Base-by-base conservation (phyloP, 768 basidiomycete genomes). In the Cyclocybe cylindracea region DNA sequence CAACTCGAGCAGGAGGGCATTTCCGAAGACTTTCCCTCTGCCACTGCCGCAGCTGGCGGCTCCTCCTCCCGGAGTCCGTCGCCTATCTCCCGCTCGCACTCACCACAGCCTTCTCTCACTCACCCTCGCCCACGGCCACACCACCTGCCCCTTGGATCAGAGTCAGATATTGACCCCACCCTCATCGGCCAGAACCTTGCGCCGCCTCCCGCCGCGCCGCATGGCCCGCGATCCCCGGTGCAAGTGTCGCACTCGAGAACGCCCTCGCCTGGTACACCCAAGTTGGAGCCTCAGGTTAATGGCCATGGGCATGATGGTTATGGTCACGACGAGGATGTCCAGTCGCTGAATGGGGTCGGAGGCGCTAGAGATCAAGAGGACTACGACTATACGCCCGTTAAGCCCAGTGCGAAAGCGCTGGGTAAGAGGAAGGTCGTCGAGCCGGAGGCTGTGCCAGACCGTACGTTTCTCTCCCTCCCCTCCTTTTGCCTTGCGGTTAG, bases 361-460 rank as follows among this genome's bases (percentile, higher is more conserved):
- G 43, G 45, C 18, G 44, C 47, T 45, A 60, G 48, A 11, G 55
- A 60, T 10, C 57, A 65, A 9, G 59, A 60, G 6, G 66, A 63
- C 4, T 74, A 76, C 11, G 70, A 67, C 5, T 44, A 54, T 31
- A 73, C 71, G 10, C 81, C 79, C n/a, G 61, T 76, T 9, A 77
- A 78, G 56, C 94, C 90, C 0, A 94, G 91, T 65, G 87, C 82
- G 34, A 97, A 95, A 66, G 92, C 94, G 3, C 78, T 94, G 2
- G 94, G 94, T 13, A 97, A 96, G 72, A 79, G 90, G 58, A 79
- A 75, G 59, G 81, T 86, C 11, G 68, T 84, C 7, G 82, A 82
- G 39, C 65, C 69, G 35, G 80, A 83, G 44, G 74, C 74, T 7
- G 13, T 33, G 38, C 53, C 67, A 24, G 80, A 81, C 34, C 70